phyloP scores from a whole-genome alignment of 352 stramenopile species.

The Pythium rishiriense region DNA sequence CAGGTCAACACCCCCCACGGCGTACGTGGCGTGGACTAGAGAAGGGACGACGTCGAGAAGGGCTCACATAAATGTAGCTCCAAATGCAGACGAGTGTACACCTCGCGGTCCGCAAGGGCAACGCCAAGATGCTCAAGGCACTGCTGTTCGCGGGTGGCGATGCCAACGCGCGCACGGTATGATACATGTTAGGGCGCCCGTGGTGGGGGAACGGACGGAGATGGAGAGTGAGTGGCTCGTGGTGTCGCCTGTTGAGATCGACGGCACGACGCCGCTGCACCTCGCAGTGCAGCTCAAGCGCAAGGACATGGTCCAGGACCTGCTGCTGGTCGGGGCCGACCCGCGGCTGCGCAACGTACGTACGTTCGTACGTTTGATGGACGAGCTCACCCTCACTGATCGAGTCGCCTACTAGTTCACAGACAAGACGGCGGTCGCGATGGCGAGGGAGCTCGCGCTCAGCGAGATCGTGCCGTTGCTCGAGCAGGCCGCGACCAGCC shows the following conservation, averaged over 20 bases:
- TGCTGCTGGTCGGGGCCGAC: conserved; percentile 57
- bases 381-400: background rate
- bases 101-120: conserved; percentile 48
- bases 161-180: conserved; percentile 49
- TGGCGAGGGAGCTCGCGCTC: conserved; percentile 30
- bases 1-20: conserved; percentile 60
- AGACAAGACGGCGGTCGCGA: conserved; percentile 47
- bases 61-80: conserved; percentile 42
- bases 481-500: conserved; percentile 38
- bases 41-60: background rate
- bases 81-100: conserved; percentile 67
- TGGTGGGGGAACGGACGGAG: background rate
- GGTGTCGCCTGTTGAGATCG: conserved; percentile 33
- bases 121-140: conserved; percentile 58
- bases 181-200: background rate
- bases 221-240: background rate
- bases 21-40: conserved; percentile 25
- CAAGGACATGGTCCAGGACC: conserved; percentile 55
- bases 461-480: conserved; percentile 34
- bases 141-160: conserved; percentile 49
- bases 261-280: conserved; percentile 63
- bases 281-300: conserved; percentile 48
- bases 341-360: conserved; percentile 59
- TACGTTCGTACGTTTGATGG: background rate
- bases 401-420: conserved; percentile 34